These are phyloP conservation scores for Pseudohyphozyma bogoriensis DNA, from an alignment of 768 basidiomycete genomes.

Conservation along the genomic window DNA sequence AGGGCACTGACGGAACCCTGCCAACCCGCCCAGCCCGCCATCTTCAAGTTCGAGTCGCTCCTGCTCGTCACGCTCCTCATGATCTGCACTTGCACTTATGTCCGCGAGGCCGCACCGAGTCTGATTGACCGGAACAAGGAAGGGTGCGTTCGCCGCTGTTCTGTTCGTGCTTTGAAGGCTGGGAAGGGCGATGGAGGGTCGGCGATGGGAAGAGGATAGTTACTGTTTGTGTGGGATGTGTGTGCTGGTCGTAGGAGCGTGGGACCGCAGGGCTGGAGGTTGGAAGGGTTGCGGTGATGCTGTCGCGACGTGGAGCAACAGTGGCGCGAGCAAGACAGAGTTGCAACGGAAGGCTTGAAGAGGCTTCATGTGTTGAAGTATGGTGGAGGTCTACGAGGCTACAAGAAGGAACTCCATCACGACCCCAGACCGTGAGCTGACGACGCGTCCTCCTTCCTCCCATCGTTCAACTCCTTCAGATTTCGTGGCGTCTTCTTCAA, in stretches of 20 bases:
- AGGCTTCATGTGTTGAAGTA: no score
- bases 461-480: conserved; percentile 41
- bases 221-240: no score
- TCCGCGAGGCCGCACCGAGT: conserved; percentile 77
- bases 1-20: no score
- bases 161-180: not conserved
- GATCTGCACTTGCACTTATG: conserved; percentile 95
- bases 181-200: not conserved
- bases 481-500: conserved; percentile 91
- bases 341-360: no score
- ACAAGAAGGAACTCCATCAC: no score
- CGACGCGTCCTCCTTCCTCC: not conserved
- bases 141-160: conserved; percentile 50
- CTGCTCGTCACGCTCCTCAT: conserved; percentile 83
- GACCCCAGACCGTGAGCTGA: no score
- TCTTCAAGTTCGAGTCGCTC: conserved; percentile 96
- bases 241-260: no score
- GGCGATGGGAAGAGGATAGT: not conserved
- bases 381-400: no score
- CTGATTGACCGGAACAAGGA: conserved; percentile 87
- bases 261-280: no score
- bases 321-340: no score
- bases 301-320: no score
- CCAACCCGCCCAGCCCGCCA: conserved; percentile 55
- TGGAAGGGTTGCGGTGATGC: no score